Conservation (phyloP, 2,329 filamentous ascomycete species). For the Plenodomus biglobosus region DNA sequence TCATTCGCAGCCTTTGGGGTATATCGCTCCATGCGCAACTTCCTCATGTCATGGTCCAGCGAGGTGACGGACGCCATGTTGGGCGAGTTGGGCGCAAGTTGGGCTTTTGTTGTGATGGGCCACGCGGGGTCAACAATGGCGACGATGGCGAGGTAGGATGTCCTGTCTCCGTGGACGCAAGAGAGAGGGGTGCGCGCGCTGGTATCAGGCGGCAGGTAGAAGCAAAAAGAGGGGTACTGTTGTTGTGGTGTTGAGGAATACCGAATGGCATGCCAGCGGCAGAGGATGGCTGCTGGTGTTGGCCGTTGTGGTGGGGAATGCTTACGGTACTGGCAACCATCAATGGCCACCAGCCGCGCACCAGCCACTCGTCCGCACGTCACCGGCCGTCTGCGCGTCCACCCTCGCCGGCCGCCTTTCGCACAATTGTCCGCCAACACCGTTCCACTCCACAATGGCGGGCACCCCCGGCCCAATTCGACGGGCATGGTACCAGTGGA, state of each 20-base stretch:
- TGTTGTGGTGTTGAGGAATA: slow-evolving; percentile 1
- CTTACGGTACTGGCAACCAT: no score
- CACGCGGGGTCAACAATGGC: slow-evolving; percentile 2
- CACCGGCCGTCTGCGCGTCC: slow-evolving; percentile 27
- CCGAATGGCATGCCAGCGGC: slow-evolving; percentile 10
- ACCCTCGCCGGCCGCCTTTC: slow-evolving; percentile 6
- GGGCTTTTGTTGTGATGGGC: slow-evolving; percentile 8
- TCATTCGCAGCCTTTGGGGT: slow-evolving; percentile 89
- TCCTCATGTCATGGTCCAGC: slow-evolving; percentile 93
- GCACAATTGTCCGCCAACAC: slow-evolving; percentile 8
- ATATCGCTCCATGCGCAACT: slow-evolving; percentile 87
- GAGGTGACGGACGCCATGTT: slow-evolving; percentile 90
- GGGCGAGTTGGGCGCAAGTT: slow-evolving; percentile 18
- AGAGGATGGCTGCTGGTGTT: slow-evolving; percentile 4
- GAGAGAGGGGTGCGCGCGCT: neutral
- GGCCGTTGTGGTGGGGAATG: slow-evolving; percentile 15
- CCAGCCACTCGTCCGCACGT: slow-evolving; percentile 32
- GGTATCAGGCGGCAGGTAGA: neutral
- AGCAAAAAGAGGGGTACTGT: neutral
- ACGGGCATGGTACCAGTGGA: slow-evolving; percentile 64
- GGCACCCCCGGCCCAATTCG: slow-evolving; percentile 41
- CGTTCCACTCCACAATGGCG: slow-evolving; percentile 37
- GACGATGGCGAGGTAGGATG: slow-evolving; percentile 1
- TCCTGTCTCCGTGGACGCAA: no score
- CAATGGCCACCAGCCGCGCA: slow-evolving; percentile 7